phyloP scores from a whole-genome alignment of 2,329 filamentous ascomycete genomes.

The Penicillium sp. region DNA sequence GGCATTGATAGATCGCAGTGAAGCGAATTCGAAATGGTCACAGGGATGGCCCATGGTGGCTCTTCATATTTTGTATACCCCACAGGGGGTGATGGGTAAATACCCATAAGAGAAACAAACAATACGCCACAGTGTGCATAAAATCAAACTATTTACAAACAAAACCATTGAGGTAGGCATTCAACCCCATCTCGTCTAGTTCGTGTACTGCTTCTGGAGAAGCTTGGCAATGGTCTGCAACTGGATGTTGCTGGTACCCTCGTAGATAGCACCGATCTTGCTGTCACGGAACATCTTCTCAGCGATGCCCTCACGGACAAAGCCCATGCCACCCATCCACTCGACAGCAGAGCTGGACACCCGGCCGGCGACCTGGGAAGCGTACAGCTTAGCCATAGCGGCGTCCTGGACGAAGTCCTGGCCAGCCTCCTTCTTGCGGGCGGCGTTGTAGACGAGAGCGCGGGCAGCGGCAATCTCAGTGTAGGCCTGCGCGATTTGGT shows the following conservation, averaged over 20 bases:
- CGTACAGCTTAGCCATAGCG: slow-evolving; percentile 96
- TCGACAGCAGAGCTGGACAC: slow-evolving; percentile 86
- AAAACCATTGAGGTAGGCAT: neutral
- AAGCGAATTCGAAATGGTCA: neutral
- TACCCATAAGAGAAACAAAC: neutral
- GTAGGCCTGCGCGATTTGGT: slow-evolving; percentile 95
- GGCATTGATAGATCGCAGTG: neutral
- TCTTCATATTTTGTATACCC: neutral
- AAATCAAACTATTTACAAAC: slow-evolving; percentile 9
- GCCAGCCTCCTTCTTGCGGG: slow-evolving; percentile 96
- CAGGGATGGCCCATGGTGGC: neutral
- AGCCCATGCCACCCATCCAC: slow-evolving; percentile 99
- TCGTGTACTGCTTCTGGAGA: slow-evolving; percentile 68
- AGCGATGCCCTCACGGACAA: slow-evolving; percentile 90
- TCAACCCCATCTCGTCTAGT: slow-evolving; percentile 35
- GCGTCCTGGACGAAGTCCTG: slow-evolving; percentile 94
- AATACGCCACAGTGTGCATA: neutral
- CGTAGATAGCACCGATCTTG: slow-evolving; percentile 98
- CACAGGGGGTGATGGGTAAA: neutral
- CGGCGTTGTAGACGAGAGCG: slow-evolving; percentile 91
- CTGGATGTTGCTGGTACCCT: slow-evolving; percentile 72
- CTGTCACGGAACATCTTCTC: slow-evolving; percentile 98
- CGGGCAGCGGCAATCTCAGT: slow-evolving; percentile 89
- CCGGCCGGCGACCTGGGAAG: slow-evolving; percentile 85
- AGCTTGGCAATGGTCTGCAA: slow-evolving; percentile 69